phyloP scores from a whole-genome alignment of 2,329 filamentous ascomycete species.

The Colletotrichum eremochloae region DNA sequence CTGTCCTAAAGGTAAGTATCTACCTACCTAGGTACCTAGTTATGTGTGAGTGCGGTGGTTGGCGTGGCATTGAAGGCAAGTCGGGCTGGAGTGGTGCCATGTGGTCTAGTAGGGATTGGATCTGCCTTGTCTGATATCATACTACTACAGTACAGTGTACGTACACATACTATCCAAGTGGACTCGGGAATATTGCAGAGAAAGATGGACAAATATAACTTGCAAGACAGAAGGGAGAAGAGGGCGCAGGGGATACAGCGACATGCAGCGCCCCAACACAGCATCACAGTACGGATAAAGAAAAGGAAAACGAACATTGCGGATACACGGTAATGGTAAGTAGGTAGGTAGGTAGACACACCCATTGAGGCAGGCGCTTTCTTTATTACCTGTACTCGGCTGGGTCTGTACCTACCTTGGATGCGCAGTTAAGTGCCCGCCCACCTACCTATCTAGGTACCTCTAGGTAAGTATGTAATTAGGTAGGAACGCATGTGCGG shows the following conservation, averaged over 20 bases:
- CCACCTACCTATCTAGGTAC: neutral
- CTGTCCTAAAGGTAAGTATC: neutral
- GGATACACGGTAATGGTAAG: neutral
- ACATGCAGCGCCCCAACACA: conserved; percentile 1
- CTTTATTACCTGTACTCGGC: no score
- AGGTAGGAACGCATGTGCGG: no score
- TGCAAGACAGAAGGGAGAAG: neutral
- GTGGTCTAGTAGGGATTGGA: neutral
- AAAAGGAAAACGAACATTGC: neutral
- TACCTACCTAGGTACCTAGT: no score
- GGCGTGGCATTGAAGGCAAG: conserved; percentile 5
- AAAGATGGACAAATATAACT: neutral
- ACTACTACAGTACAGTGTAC: no score
- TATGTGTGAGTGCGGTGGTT: neutral
- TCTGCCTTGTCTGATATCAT: conserved; percentile 33
- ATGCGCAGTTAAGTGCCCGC: no score
- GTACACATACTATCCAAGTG: neutral
- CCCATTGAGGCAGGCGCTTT: neutral
- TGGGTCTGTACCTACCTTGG: neutral
- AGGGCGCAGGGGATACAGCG: conserved; percentile 8
- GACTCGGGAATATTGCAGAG: neutral
- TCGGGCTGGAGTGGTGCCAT: neutral
- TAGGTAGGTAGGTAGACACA: neutral
- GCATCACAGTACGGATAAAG: neutral
- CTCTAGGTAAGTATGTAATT: no score